These are phyloP conservation scores for Evansstolkia leycettana DNA, from an alignment of 495 filamentous ascomycete species.

Conservation along the genomic window DNA sequence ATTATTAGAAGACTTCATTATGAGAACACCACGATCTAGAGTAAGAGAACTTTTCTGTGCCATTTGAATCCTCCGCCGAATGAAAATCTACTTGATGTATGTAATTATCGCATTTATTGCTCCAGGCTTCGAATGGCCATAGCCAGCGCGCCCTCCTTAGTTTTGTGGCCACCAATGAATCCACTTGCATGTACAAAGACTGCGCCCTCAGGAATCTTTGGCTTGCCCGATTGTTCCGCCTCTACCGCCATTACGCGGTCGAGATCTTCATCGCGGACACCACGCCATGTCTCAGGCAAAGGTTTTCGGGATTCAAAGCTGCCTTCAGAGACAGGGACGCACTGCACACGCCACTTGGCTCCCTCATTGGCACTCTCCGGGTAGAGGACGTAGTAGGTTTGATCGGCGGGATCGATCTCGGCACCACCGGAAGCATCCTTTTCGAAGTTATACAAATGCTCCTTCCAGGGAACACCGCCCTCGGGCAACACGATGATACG, in stretches of 20 bases:
- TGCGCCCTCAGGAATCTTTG: constrained; percentile 44
- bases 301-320: constrained; percentile 86
- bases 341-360: constrained; percentile 85
- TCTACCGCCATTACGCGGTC: constrained; percentile 58
- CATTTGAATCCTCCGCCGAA: too few relatives aligned
- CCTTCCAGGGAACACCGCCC: constrained; percentile 79
- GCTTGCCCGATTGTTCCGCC: constrained; percentile 25
- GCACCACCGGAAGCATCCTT: constrained; percentile 34
- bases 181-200: constrained; percentile 91
- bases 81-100: neutral
- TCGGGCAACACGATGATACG: constrained; percentile 68
- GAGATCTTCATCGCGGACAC: constrained; percentile 73
- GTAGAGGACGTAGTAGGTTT: constrained; percentile 80
- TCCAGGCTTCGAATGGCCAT: constrained; percentile 71
- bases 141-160: constrained; percentile 72
- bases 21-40: too few relatives aligned
- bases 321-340: constrained; percentile 64
- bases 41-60: neutral
- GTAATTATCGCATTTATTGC: constrained; percentile 16
- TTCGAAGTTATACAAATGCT: constrained; percentile 87
- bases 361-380: constrained; percentile 59
- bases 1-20: too few relatives aligned
- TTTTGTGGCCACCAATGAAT: constrained; percentile 92
- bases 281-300: constrained; percentile 83
- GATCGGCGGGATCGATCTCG: constrained; percentile 21